These are phyloP conservation scores for Heimioporus retisporus DNA, from an alignment of 1,284 basidiomycete species.

Conservation along the genomic window DNA sequence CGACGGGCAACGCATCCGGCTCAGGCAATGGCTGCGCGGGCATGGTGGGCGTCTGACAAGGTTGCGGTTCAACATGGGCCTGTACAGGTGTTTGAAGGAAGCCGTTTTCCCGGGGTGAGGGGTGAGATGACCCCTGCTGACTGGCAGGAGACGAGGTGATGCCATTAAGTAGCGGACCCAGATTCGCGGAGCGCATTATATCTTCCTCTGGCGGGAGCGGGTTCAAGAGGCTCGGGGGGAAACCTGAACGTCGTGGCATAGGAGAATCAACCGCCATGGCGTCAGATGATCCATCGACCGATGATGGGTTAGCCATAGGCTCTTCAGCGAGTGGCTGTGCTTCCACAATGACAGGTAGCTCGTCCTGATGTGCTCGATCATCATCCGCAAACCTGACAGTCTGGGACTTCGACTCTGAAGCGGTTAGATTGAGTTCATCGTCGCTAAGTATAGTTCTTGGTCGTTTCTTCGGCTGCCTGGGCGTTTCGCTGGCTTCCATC, in stretches of 20 bases:
- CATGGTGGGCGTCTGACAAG: slow-evolving; percentile 15
- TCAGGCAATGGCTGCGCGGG: slow-evolving; percentile 18
- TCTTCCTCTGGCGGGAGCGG: slow-evolving; percentile 54
- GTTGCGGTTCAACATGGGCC: neutral
- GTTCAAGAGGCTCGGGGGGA: slow-evolving; percentile 68
- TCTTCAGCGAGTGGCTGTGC: slow-evolving; percentile 7
- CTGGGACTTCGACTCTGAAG: slow-evolving; percentile 40
- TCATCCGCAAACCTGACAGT: slow-evolving; percentile 57
- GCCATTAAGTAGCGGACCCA: slow-evolving; percentile 41
- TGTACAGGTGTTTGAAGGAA: slow-evolving; percentile 26
- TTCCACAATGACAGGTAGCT: slow-evolving; percentile 27
- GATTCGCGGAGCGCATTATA: slow-evolving; percentile 29
- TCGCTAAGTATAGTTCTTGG: slow-evolving; percentile 58
- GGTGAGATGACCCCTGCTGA: slow-evolving; percentile 1
- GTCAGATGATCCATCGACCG: slow-evolving; percentile 23
- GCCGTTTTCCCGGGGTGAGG: slow-evolving; percentile 23
- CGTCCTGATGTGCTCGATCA: slow-evolving; percentile 23
- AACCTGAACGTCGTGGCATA: slow-evolving; percentile 52
- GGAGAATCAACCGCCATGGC: slow-evolving; percentile 46
- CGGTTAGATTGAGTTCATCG: slow-evolving; percentile 50
- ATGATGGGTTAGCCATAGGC: neutral
- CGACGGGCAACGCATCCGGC: slow-evolving; percentile 27
- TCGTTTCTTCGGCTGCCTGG: slow-evolving; percentile 62
- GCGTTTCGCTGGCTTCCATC: slow-evolving; percentile 27
- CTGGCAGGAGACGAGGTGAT: slow-evolving; percentile 9